Evolutionary conservation across 148 eudicot genomes (phyloP).

Genomic region (Camellia sinensis): DNA sequence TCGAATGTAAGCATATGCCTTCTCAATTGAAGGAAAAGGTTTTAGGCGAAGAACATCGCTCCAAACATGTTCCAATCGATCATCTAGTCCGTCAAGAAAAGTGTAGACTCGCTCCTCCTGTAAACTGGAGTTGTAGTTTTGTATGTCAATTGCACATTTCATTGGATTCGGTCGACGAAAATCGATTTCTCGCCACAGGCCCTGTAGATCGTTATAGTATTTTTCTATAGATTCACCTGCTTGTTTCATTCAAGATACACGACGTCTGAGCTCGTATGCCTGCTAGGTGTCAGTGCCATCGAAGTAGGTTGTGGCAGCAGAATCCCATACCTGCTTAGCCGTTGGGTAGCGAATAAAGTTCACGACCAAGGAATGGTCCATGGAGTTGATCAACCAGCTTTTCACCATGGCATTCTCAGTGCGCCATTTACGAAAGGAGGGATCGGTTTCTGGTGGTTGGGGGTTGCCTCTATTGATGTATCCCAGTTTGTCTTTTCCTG

Average conservation of each 20-base stretch:
- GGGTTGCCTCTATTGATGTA: not conserved
- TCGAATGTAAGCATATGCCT: no score
- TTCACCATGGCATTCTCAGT: constrained; percentile 5
- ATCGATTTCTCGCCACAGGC: not conserved
- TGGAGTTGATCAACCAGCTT: constrained; percentile 8
- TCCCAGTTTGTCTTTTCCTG: constrained; percentile 1
- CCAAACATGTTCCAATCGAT: no score
- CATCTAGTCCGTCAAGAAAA: no score
- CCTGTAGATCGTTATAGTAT: not conserved
- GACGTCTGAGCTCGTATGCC: not conserved
- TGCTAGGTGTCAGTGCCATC: not conserved
- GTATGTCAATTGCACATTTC: not conserved
- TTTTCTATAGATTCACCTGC: not conserved
- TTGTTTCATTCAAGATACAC: not conserved
- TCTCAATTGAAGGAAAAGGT: no score
- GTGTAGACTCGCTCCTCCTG: no score
- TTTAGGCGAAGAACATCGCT: no score
- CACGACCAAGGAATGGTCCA: not conserved
- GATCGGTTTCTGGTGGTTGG: not conserved
- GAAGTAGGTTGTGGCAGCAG: not conserved
- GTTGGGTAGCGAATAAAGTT: not conserved
- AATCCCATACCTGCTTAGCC: not conserved
- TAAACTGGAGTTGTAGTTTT: not conserved
- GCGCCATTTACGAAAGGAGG: not conserved
- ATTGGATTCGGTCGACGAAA: not conserved